Conservation (phyloP, 768 basidiomycete genomes). For the Daedaleopsis sinensis region DNA sequence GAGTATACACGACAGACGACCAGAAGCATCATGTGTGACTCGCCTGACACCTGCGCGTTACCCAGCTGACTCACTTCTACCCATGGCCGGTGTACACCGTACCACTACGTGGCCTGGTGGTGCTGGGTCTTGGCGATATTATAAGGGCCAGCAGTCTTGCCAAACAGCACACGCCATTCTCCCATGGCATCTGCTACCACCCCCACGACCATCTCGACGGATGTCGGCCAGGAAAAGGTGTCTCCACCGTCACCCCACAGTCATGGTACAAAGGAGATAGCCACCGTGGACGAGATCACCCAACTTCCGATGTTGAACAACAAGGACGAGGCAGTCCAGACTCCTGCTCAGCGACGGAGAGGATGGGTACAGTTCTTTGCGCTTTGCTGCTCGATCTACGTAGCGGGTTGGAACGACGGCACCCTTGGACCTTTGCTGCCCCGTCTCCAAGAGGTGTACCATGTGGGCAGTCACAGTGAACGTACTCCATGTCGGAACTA, state of each 20-base stretch:
- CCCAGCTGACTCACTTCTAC: background rate
- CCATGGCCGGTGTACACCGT: no score
- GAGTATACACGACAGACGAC: background rate
- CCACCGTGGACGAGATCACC: background rate
- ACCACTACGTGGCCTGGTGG: slow-evolving; percentile 2
- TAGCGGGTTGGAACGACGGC: slow-evolving; percentile 79
- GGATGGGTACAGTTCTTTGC: slow-evolving; percentile 50
- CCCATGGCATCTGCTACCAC: no score
- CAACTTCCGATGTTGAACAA: background rate
- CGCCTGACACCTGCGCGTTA: background rate
- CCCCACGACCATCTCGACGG: no score
- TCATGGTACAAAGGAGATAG: background rate
- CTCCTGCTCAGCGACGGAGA: slow-evolving; percentile 6
- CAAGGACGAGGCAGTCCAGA: background rate
- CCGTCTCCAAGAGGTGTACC: slow-evolving; percentile 59
- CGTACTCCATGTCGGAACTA: background rate
- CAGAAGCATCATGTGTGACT: background rate
- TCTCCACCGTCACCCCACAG: no score
- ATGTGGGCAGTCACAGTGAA: slow-evolving; percentile 29
- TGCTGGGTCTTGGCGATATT: background rate
- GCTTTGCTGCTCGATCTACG: slow-evolving; percentile 56
- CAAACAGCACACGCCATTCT: no score
- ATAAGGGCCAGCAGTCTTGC: no score
- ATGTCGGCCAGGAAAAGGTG: no score
- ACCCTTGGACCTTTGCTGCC: slow-evolving; percentile 75